Percentiles rank a stretch among this genome's conserved stretches.
These are phyloP conservation scores for Scheffersomyces insectosa DNA, from an alignment of 1,139 yeast genomes.

Conservation along the genomic window DNA sequence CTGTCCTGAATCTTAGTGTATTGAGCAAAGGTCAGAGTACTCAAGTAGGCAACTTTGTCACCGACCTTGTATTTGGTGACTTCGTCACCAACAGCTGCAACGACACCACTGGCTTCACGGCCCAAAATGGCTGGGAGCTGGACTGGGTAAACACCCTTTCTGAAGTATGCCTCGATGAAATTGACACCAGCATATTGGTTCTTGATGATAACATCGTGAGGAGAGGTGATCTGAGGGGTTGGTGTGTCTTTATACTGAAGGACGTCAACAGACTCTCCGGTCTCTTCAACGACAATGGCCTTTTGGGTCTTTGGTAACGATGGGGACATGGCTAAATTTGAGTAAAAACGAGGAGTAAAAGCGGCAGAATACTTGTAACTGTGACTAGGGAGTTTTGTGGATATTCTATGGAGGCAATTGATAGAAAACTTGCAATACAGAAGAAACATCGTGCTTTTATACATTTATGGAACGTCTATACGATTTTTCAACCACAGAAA, in stretches of 20 bases:
- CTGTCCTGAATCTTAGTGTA: conserved; percentile 52
- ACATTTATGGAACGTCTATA: no score
- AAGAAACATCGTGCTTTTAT: no score
- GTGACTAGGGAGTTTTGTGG: no score
- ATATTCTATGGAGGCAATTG: no score
- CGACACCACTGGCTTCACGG: conserved; percentile 80
- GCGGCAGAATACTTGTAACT: no score
- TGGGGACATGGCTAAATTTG: background rate
- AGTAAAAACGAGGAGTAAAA: no score
- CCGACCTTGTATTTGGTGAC: conserved; percentile 65
- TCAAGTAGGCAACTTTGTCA: conserved; percentile 65
- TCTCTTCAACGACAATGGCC: conserved; percentile 55
- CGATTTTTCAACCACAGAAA: no score
- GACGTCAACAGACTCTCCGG: conserved; percentile 45
- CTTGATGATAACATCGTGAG: conserved; percentile 64
- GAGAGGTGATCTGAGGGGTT: conserved; percentile 55
- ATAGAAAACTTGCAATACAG: no score
- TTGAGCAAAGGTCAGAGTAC: conserved; percentile 64
- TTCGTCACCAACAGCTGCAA: conserved; percentile 64
- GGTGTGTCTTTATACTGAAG: conserved; percentile 51
- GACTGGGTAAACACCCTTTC: conserved; percentile 71
- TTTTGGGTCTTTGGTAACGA: conserved; percentile 59
- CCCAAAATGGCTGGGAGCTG: conserved; percentile 67
- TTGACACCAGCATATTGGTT: conserved; percentile 78
- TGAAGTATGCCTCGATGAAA: conserved; percentile 78